A percentile compares a stretch with the other conserved stretches of the same genome.
These are phyloP conservation scores for Aspergillus versicolor DNA, from an alignment of 2,329 filamentous ascomycete genomes.

Conservation along the genomic window DNA sequence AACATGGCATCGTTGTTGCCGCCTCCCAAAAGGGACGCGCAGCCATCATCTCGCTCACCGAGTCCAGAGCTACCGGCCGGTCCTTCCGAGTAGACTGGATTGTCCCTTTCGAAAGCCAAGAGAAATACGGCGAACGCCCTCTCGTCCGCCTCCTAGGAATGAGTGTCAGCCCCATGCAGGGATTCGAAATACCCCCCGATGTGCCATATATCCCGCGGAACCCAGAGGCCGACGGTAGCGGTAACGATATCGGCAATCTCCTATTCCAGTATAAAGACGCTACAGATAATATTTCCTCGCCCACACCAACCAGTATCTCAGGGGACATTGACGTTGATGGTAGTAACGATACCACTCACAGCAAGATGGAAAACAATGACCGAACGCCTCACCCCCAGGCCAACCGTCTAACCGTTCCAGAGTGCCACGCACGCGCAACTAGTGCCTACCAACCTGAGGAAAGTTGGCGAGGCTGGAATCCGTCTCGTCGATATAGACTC, in stretches of 20 bases:
- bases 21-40: conserved; percentile 59
- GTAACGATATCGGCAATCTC: conserved; percentile 16
- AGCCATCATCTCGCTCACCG: conserved; percentile 54
- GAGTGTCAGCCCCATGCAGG: conserved; percentile 58
- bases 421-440: conserved; percentile 36
- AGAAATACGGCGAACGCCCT: conserved; percentile 45
- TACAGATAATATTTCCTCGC: conserved; percentile 1
- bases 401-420: conserved; percentile 27
- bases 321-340: not conserved
- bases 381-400: not conserved
- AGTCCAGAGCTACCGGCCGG: conserved; percentile 33
- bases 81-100: conserved; percentile 58
- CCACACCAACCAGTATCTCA: not conserved
- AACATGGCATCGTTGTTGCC: conserved; percentile 58
- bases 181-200: conserved; percentile 41
- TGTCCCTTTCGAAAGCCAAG: conserved; percentile 54
- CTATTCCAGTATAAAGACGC: conserved; percentile 22
- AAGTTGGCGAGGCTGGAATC: conserved; percentile 40
- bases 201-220: conserved; percentile 32
- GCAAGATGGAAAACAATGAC: no score
- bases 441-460: conserved; percentile 33
- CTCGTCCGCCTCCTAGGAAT: conserved; percentile 53
- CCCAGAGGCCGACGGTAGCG: conserved; percentile 5
- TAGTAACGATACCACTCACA: not conserved
- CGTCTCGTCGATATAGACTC: conserved; percentile 50